Evolutionary conservation across 768 basidiomycete genomes (phyloP).

Genomic region (Tremella mesenterica): DNA sequence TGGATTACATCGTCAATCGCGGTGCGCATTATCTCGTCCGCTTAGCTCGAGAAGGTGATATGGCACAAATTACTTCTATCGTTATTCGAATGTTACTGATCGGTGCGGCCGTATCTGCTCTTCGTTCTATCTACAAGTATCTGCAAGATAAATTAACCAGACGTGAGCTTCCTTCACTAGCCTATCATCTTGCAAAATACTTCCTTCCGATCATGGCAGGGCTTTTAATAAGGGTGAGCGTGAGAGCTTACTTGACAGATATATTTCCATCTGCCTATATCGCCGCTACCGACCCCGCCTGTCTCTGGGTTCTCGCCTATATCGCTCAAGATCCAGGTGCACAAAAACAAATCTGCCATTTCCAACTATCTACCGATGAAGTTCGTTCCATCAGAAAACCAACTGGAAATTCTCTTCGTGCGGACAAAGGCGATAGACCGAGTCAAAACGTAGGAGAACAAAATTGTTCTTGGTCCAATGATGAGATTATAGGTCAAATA

Average conservation of each 20-base stretch:
- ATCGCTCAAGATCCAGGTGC: constrained; percentile 24
- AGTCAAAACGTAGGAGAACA: constrained; percentile 3
- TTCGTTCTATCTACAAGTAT: not conserved
- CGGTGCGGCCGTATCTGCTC: not conserved
- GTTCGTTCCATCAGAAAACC: constrained; percentile 7
- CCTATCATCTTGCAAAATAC: no score
- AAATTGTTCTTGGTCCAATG: constrained; percentile 13
- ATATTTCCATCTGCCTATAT: constrained; percentile 32
- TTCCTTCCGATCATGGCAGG: no score
- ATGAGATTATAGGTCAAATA: constrained; percentile 23
- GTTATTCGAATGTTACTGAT: not conserved
- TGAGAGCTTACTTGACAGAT: not conserved
- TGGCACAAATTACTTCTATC: not conserved
- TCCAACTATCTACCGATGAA: constrained; percentile 20
- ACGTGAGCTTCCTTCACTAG: not conserved
- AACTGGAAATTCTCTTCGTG: constrained; percentile 3
- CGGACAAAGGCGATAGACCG: not conserved
- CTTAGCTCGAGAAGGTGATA: not conserved
- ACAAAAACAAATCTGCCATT: constrained; percentile 23
- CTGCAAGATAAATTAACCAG: not conserved
- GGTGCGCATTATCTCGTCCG: not conserved
- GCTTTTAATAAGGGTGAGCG: no score
- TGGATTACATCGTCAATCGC: no score
- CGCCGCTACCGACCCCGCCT: constrained; percentile 15
- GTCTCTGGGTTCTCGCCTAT: constrained; percentile 25